Evolutionary conservation across 2,329 filamentous ascomycete species (phyloP), one percentile per base, ranked within the genome.

Genomic region (Cercospora zeae-maydis): DNA sequence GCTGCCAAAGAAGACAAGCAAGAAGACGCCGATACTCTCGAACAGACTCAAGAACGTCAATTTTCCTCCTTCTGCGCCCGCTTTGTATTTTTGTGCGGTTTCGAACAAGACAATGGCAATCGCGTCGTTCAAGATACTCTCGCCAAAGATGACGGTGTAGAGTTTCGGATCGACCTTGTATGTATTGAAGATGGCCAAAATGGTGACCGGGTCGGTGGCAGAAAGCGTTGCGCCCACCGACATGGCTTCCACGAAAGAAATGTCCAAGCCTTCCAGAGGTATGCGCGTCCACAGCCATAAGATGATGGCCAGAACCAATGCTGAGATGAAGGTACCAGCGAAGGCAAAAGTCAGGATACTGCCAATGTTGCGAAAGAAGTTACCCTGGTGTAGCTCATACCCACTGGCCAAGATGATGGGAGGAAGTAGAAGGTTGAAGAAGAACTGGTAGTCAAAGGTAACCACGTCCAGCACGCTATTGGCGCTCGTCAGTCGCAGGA

Each of bases 101-200:
- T 99, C 93, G 78, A 99, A 99, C 70, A 99, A 86, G 73, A 99
- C 95, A 76, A 99, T 99, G 68, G 95, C 95, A 73, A 99, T 93
- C 49, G 95, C 95, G 80, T 99, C 95, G 76, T 99, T 99, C 61
- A 99, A 81, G 64, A 99, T 98, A 7, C 93, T 96, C 79, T 99
- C 95, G 75, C 95, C 95, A 76, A 99, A 99, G 69, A 99, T 99
- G 75, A 99, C 88, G 31, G 95, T 99, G 79, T 99, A 99, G 16
- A 99, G 85, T 79, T 98, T 98, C 2, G 95, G 95, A 73, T 99
- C 95, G 71, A 99, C 95, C 79, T 98, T 98, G 85, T 98, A 99
- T 1, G 95, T 90, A 77, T 97, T 98, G 85, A 99, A 99, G 70
- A 99, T 99, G 75, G 95, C 95, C 59, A 99, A 82, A 71, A 99